Evolutionary conservation across 1,284 basidiomycete genomes (phyloP).

Genomic region (Xerocomus nothofagi): DNA sequence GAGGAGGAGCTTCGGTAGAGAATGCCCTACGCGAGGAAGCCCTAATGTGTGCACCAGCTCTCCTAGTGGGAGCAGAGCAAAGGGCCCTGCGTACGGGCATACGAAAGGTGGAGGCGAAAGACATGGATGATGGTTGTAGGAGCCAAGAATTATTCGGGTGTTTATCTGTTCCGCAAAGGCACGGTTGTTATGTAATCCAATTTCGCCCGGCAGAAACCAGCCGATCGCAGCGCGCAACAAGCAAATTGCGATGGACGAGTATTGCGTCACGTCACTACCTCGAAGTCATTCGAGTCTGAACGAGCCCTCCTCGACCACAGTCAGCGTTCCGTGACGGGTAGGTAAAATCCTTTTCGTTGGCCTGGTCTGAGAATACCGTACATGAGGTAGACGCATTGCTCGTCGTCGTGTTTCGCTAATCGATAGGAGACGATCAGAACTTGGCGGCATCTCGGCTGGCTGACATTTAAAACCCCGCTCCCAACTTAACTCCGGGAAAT

Average conservation of each 20-base stretch:
- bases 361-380: no score
- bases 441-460: constrained; percentile 8
- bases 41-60: constrained; percentile 25
- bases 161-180: constrained; percentile 10
- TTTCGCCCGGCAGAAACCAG: constrained; percentile 1
- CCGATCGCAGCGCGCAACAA: background rate
- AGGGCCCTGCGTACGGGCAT: constrained; percentile 46
- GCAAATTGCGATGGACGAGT: constrained; percentile 26
- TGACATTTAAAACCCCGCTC: constrained; percentile 2
- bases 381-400: background rate
- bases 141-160: constrained; percentile 5
- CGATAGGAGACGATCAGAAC: constrained; percentile 2
- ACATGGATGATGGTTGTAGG: constrained; percentile 41
- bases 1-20: constrained; percentile 51
- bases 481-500: background rate
- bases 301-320: background rate
- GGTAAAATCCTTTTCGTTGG: background rate
- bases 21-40: constrained; percentile 50
- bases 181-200: constrained; percentile 24
- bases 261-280: background rate
- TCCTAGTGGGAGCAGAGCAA: constrained; percentile 35
- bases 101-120: constrained; percentile 46
- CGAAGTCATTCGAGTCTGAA: background rate
- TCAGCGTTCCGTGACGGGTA: background rate
- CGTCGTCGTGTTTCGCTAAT: background rate